Conservation (phyloP, 1,284 basidiomycete genomes). For the Tetrapyrgos nigripes region DNA sequence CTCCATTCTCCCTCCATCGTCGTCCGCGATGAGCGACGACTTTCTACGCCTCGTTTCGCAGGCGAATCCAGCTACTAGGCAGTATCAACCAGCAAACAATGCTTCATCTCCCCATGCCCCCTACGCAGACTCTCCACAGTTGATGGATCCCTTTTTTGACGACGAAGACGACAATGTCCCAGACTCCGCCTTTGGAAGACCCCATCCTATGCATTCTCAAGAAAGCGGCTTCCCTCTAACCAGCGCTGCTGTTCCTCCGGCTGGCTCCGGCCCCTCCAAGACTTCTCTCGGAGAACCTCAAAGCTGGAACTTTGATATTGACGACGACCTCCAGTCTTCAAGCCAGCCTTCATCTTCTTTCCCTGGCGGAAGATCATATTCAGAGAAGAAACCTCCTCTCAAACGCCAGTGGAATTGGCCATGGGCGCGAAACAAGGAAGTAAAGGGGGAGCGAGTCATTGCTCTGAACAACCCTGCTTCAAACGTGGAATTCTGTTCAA, state of each 20-base stretch:
- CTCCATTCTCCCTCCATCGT: conserved; percentile 8
- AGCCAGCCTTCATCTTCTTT: conserved; percentile 39
- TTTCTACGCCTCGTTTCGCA: conserved; percentile 76
- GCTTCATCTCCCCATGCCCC: conserved; percentile 47
- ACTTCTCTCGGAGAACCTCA: conserved; percentile 56
- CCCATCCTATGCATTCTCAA: conserved; percentile 68
- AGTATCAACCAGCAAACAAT: conserved; percentile 63
- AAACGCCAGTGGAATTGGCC: conserved; percentile 75
- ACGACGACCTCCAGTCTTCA: conserved; percentile 49
- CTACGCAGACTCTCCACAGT: conserved; percentile 35
- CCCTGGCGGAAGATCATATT: conserved; percentile 25
- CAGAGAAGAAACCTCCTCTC: conserved; percentile 29
- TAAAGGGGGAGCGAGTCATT: conserved; percentile 73
- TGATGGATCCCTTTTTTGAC: conserved; percentile 83
- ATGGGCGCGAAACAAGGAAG: conserved; percentile 70
- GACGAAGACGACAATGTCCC: conserved; percentile 75
- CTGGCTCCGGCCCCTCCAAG: conserved; percentile 58
- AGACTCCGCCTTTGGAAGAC: conserved; percentile 67
- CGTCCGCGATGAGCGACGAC: conserved; percentile 66
- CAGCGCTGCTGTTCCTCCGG: conserved; percentile 61
- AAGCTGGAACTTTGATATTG: conserved; percentile 77
- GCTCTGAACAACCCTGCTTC: conserved; percentile 80
- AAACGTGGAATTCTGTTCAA: conserved; percentile 75
- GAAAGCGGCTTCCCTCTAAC: conserved; percentile 73
- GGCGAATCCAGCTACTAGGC: conserved; percentile 69